phyloP scores from a whole-genome alignment of 2,329 filamentous ascomycete genomes.

The Colletotrichum destructivum region DNA sequence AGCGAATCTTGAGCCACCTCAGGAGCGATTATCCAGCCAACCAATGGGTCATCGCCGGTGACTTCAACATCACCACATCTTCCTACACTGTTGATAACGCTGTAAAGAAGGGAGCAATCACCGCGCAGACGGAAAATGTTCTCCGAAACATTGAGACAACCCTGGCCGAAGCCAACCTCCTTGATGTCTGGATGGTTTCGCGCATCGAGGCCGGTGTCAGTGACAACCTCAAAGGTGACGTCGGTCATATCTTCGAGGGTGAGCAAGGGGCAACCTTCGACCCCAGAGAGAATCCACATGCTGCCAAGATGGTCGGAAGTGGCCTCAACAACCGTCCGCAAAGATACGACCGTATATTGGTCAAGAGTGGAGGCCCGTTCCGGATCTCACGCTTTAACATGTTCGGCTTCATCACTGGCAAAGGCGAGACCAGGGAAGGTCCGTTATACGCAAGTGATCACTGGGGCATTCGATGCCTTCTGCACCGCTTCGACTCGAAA shows the following conservation, averaged over 20 bases:
- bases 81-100: slow-evolving; percentile 68
- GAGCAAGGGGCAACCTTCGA: slow-evolving; percentile 78
- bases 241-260: slow-evolving; percentile 64
- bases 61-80: slow-evolving; percentile 77
- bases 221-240: slow-evolving; percentile 47
- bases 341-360: slow-evolving; percentile 75
- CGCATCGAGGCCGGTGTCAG: slow-evolving; percentile 60
- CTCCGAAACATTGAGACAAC: slow-evolving; percentile 63
- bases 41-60: slow-evolving; percentile 72
- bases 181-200: slow-evolving; percentile 67
- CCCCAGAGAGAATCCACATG: slow-evolving; percentile 69
- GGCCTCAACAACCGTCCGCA: slow-evolving; percentile 71
- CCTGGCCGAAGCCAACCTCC: slow-evolving; percentile 61
- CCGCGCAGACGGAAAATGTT: slow-evolving; percentile 59
- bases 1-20: slow-evolving; percentile 64
- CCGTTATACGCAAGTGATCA: slow-evolving; percentile 67
- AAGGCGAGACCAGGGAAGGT: slow-evolving; percentile 31
- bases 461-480: slow-evolving; percentile 67
- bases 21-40: slow-evolving; percentile 55
- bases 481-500: slow-evolving; percentile 44
- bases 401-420: slow-evolving; percentile 65
- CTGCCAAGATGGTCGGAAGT: slow-evolving; percentile 63
- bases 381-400: slow-evolving; percentile 66
- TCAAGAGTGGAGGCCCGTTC: slow-evolving; percentile 60
- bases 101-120: slow-evolving; percentile 67